Percentiles rank a stretch among this genome's conserved stretches.
Conservation (phyloP, 352 stramenopile genomes). For the Thraustochytrium sp. region DNA sequence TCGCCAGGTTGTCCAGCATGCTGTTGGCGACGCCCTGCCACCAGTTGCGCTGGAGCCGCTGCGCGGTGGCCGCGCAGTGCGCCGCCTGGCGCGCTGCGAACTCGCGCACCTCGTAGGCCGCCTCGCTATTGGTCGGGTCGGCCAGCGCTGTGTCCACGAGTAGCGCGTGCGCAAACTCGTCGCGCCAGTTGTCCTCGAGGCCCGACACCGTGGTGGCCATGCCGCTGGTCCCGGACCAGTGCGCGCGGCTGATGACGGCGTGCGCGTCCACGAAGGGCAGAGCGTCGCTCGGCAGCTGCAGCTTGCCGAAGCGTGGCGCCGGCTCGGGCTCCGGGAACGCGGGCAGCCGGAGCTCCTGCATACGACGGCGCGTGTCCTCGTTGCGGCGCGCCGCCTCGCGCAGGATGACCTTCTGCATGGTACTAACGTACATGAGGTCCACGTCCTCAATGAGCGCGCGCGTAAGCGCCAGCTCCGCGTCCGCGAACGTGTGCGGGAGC, state of each 20-base stretch:
- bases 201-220: slow-evolving; percentile 8
- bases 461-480: background rate
- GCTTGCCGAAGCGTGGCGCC: slow-evolving; percentile 6
- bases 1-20: slow-evolving; percentile 43
- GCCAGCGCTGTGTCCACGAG: background rate
- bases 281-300: background rate
- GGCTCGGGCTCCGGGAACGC: background rate
- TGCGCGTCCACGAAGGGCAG: background rate
- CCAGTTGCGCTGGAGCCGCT: background rate
- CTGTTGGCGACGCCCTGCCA: slow-evolving; percentile 37
- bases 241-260: background rate
- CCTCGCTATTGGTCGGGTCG: background rate
- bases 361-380: background rate
- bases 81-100: slow-evolving; percentile 14
- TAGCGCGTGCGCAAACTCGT: slow-evolving; percentile 8
- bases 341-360: background rate
- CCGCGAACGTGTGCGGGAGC: background rate
- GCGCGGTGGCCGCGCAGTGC: background rate
- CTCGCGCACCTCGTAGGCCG: background rate
- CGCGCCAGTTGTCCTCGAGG: slow-evolving; percentile 16
- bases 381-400: background rate
- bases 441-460: slow-evolving; percentile 25
- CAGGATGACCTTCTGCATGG: slow-evolving; percentile 39
- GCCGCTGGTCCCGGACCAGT: slow-evolving; percentile 27
- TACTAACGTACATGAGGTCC: slow-evolving; percentile 30